Percentiles rank a stretch among this genome's conserved stretches.
Evolutionary conservation across 208 protist genomes (phyloP).

Genomic region (Trypanosoma cruzi): DNA sequence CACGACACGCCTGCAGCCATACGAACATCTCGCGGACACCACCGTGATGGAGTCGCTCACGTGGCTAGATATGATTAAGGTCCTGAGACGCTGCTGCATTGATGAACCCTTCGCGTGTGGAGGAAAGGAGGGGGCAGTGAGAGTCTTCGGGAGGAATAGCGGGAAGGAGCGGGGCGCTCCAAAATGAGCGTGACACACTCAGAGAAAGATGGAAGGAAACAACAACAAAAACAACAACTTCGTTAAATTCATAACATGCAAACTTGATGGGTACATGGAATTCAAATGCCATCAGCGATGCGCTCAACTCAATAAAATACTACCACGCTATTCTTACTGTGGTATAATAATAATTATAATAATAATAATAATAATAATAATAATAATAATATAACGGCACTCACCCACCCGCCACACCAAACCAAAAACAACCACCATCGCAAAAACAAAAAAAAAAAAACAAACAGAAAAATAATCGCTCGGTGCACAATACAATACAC

Average conservation of each 20-base stretch:
- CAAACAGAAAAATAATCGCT: too few relatives aligned
- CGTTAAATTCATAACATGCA: background rate
- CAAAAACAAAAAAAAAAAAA: too few relatives aligned
- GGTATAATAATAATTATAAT: too few relatives aligned
- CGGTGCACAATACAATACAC: too few relatives aligned
- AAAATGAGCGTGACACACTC: background rate
- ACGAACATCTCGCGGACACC: background rate
- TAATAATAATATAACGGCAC: too few relatives aligned
- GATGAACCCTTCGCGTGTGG: background rate
- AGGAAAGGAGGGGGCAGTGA: constrained; percentile 3
- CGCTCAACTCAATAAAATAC: too few relatives aligned
- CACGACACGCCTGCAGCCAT: background rate
- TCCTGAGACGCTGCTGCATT: background rate
- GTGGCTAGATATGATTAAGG: background rate
- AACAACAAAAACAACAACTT: constrained; percentile 29
- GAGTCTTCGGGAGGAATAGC: background rate
- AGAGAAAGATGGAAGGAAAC: constrained; percentile 9
- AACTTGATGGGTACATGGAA: background rate
- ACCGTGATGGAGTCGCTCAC: background rate
- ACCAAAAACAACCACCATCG: too few relatives aligned
- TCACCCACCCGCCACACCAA: too few relatives aligned
- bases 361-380: too few relatives aligned
- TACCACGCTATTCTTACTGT: too few relatives aligned
- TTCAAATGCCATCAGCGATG: too few relatives aligned
- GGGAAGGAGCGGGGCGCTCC: background rate